Percentiles rank a stretch among this genome's conserved stretches.
phyloP scores from a whole-genome alignment of 140 eudicot genomes.

The Flaveria floridana region DNA sequence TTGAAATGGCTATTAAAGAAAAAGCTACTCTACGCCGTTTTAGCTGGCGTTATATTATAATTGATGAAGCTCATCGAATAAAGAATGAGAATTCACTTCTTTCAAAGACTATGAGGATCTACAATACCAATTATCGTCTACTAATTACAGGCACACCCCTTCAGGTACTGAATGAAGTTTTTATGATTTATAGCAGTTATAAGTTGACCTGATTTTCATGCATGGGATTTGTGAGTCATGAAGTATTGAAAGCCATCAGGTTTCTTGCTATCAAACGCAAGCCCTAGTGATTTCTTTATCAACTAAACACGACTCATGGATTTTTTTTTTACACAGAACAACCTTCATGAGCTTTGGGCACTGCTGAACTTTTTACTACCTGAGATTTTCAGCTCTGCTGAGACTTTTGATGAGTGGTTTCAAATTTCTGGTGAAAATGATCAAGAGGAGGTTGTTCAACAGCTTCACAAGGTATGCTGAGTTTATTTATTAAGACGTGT shows the following conservation, averaged over 20 bases:
- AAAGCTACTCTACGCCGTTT: conserved; percentile 82
- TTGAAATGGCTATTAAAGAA: conserved; percentile 98
- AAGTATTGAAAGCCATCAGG: no score
- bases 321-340: conserved; percentile 57
- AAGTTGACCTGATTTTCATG: conserved; percentile 8
- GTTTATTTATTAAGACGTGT: background rate
- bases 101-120: conserved; percentile 92
- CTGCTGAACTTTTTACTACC: conserved; percentile 96
- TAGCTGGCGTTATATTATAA: conserved; percentile 97
- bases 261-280: background rate
- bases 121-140: conserved; percentile 82
- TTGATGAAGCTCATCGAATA: conserved; percentile 97
- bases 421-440: conserved; percentile 97
- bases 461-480: conserved; percentile 87
- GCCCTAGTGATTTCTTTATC: background rate
- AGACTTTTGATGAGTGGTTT: conserved; percentile 98
- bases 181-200: background rate
- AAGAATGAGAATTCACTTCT: conserved; percentile 97
- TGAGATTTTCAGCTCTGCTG: conserved; percentile 98
- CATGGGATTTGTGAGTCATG: background rate
- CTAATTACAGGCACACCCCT: conserved; percentile 97
- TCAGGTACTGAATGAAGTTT: conserved; percentile 48
- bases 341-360: conserved; percentile 99
- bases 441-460: conserved; percentile 98
- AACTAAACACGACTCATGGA: background rate